These are phyloP conservation scores for Penicillium ucsense DNA, from an alignment of 495 filamentous ascomycete genomes.

Conservation along the genomic window DNA sequence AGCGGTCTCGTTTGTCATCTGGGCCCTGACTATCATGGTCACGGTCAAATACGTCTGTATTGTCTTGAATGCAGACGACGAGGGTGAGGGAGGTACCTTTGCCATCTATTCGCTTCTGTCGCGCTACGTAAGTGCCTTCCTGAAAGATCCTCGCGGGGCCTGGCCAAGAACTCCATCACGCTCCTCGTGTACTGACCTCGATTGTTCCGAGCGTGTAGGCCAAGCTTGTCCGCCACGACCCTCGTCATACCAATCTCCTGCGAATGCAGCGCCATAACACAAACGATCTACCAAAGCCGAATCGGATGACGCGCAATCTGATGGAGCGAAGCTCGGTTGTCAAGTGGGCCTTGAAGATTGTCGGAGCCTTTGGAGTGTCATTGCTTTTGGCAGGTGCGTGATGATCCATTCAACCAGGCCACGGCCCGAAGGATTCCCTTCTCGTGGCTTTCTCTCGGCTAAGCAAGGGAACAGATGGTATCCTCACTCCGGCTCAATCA, in stretches of 20 bases:
- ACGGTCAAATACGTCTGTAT: slow-evolving; percentile 63
- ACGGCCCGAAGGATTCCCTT: too few relatives aligned
- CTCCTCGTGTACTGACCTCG: too few relatives aligned
- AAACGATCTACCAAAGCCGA: slow-evolving; percentile 40
- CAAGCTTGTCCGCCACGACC: slow-evolving; percentile 9
- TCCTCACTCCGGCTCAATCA: slow-evolving; percentile 1
- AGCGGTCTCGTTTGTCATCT: slow-evolving; percentile 64
- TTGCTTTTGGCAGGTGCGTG: slow-evolving; percentile 57
- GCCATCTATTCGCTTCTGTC: slow-evolving; percentile 58
- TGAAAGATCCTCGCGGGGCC: too few relatives aligned
- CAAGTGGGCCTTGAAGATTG: slow-evolving; percentile 45
- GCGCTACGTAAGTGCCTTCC: slow-evolving; percentile 47
- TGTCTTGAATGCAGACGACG: slow-evolving; percentile 60
- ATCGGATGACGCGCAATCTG: slow-evolving; percentile 39
- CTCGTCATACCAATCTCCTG: slow-evolving; percentile 17
- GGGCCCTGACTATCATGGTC: slow-evolving; percentile 64
- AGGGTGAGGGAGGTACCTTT: slow-evolving; percentile 70
- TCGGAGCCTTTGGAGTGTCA: slow-evolving; percentile 59
- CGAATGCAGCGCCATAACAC: slow-evolving; percentile 50
- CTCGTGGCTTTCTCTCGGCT: too few relatives aligned
- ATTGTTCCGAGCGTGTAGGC: too few relatives aligned
- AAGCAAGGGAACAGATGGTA: too few relatives aligned
- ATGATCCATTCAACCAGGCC: too few relatives aligned
- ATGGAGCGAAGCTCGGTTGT: slow-evolving; percentile 47
- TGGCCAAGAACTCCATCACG: too few relatives aligned